Evolutionary conservation across 257 asterid species (phyloP).

Genomic region (Plantago elongata): DNA sequence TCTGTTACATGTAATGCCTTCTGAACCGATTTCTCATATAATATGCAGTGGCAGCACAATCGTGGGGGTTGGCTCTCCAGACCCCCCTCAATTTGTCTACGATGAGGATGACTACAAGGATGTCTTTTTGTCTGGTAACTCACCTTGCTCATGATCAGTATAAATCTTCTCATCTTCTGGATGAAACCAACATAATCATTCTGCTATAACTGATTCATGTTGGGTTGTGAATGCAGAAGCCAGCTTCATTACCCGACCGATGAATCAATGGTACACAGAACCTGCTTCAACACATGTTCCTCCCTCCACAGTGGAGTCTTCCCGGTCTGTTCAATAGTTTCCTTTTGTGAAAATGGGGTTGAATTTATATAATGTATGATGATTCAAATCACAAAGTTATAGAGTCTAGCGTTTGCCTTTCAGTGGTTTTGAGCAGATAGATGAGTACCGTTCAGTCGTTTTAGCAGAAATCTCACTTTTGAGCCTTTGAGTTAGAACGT

Average conservation of each 20-base stretch:
- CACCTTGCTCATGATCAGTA: neutral
- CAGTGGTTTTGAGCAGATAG: too few relatives aligned
- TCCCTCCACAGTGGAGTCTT: conserved; percentile 1
- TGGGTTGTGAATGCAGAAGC: conserved; percentile 44
- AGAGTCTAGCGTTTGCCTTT: too few relatives aligned
- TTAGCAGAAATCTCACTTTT: too few relatives aligned
- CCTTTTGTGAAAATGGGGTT: neutral
- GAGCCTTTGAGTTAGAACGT: too few relatives aligned
- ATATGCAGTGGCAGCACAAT: conserved; percentile 84
- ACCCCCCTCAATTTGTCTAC: conserved; percentile 79
- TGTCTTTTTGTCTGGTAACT: conserved; percentile 77
- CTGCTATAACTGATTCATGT: neutral
- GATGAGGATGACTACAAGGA: conserved; percentile 85
- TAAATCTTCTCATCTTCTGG: neutral
- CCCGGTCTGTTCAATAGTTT: conserved; percentile 20
- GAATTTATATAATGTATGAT: neutral
- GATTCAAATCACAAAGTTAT: too few relatives aligned
- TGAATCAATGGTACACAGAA: conserved; percentile 55
- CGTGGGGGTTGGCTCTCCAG: conserved; percentile 93
- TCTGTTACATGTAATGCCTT: neutral
- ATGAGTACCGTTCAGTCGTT: too few relatives aligned
- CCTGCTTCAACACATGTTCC: conserved; percentile 27
- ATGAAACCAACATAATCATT: neutral
- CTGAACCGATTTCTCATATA: neutral
- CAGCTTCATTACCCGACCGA: conserved; percentile 53